These are phyloP conservation scores for Trichoderma brevicompactum DNA, from an alignment of 2,329 filamentous ascomycete genomes.

Conservation along the genomic window DNA sequence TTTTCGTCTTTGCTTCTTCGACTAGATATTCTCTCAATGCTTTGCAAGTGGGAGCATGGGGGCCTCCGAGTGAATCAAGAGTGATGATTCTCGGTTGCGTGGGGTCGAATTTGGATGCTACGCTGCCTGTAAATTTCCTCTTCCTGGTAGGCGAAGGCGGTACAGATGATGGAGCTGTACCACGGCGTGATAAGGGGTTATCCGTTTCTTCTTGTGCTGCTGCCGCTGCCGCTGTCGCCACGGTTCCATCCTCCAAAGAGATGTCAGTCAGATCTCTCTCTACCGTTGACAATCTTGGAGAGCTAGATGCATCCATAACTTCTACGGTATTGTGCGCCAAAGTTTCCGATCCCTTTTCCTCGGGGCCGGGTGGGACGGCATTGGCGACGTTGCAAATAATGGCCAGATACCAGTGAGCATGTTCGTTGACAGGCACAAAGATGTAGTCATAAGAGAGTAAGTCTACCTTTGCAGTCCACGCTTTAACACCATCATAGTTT, in stretches of 20 bases:
- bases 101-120: constrained; percentile 43
- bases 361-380: constrained; percentile 48
- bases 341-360: constrained; percentile 21
- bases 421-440: constrained; percentile 88
- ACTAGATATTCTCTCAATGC: constrained; percentile 77
- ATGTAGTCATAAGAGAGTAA: constrained; percentile 87
- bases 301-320: constrained; percentile 13
- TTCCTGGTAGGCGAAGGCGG: constrained; percentile 12
- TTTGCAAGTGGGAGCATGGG: constrained; percentile 66
- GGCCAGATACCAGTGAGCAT: constrained; percentile 88
- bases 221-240: not conserved
- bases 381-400: constrained; percentile 88
- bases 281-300: constrained; percentile 31
- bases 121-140: constrained; percentile 32
- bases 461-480: constrained; percentile 86
- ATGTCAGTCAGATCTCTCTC: constrained; percentile 35
- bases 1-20: constrained; percentile 71
- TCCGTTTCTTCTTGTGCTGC: constrained; percentile 17
- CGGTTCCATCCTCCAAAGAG: constrained; percentile 33
- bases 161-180: not conserved
- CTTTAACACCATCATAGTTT: constrained; percentile 82
- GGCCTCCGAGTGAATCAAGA: constrained; percentile 77
- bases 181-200: not conserved
- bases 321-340: constrained; percentile 30
- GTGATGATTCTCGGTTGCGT: constrained; percentile 75